Conservation (phyloP, 2,329 filamentous ascomycete genomes). For the Microsporum ferrugineum region DNA sequence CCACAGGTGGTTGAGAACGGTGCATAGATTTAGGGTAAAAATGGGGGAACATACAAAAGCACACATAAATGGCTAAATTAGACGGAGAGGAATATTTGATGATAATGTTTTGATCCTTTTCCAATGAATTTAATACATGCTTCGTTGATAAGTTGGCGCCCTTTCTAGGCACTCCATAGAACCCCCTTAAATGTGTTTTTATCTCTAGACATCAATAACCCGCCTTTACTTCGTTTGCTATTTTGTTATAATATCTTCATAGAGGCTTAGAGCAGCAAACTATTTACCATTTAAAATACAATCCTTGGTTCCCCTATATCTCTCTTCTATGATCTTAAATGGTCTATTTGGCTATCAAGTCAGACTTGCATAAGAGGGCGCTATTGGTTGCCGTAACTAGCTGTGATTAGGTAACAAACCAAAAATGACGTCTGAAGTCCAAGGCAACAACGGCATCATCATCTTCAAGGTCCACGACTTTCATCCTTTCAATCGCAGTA, state of each 20-base stretch:
- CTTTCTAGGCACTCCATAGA: background rate
- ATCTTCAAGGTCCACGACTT: background rate
- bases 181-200: background rate
- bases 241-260: background rate
- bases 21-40: background rate
- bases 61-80: background rate
- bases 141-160: background rate
- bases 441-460: background rate
- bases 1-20: slow-evolving; percentile 25
- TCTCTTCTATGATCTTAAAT: too few species aligned
- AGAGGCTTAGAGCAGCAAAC: too few species aligned
- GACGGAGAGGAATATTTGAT: slow-evolving; percentile 1
- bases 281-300: too few species aligned
- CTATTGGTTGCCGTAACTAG: background rate
- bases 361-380: background rate
- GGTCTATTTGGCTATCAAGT: background rate
- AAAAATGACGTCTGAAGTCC: background rate
- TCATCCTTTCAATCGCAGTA: background rate
- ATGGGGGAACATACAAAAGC: background rate
- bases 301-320: too few species aligned
- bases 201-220: too few species aligned
- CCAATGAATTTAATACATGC: background rate
- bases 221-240: background rate
- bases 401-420: background rate
- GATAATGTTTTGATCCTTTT: background rate